Evolutionary conservation across 2,329 filamentous ascomycete species (phyloP).

Genomic region (Ophiostoma quercus): DNA sequence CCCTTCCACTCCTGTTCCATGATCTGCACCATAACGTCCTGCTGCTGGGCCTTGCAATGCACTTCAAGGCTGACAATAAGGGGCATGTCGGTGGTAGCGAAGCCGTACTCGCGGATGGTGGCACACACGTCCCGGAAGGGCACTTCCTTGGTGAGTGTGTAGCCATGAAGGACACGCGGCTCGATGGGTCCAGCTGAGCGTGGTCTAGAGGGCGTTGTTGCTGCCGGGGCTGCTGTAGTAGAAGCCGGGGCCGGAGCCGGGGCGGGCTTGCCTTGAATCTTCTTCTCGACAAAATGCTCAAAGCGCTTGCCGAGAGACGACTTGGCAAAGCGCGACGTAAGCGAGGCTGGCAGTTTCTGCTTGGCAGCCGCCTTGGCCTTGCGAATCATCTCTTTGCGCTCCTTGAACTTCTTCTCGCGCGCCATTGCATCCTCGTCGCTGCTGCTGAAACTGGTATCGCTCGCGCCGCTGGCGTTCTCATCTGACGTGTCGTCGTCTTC

Average conservation of each 20-base stretch:
- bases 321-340: slow-evolving; percentile 45
- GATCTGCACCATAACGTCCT: slow-evolving; percentile 85
- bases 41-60: slow-evolving; percentile 74
- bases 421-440: slow-evolving; percentile 33
- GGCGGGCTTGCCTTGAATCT: slow-evolving; percentile 27
- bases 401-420: slow-evolving; percentile 29
- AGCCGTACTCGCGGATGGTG: slow-evolving; percentile 73
- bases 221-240: not conserved
- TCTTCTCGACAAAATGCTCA: slow-evolving; percentile 35
- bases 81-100: slow-evolving; percentile 68
- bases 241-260: not conserved
- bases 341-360: slow-evolving; percentile 46
- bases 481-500: slow-evolving; percentile 7
- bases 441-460: slow-evolving; percentile 45
- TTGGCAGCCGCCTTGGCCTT: slow-evolving; percentile 64
- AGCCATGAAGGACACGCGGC: slow-evolving; percentile 77
- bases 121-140: slow-evolving; percentile 80
- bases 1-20: slow-evolving; percentile 81
- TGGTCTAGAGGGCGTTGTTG: not conserved
- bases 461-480: not conserved
- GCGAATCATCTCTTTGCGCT: slow-evolving; percentile 56
- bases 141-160: slow-evolving; percentile 85
- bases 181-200: slow-evolving; percentile 41
- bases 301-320: slow-evolving; percentile 44
- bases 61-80: slow-evolving; percentile 94